phyloP scores from a whole-genome alignment of 768 basidiomycete species.

The Russula griseocarnosa region DNA sequence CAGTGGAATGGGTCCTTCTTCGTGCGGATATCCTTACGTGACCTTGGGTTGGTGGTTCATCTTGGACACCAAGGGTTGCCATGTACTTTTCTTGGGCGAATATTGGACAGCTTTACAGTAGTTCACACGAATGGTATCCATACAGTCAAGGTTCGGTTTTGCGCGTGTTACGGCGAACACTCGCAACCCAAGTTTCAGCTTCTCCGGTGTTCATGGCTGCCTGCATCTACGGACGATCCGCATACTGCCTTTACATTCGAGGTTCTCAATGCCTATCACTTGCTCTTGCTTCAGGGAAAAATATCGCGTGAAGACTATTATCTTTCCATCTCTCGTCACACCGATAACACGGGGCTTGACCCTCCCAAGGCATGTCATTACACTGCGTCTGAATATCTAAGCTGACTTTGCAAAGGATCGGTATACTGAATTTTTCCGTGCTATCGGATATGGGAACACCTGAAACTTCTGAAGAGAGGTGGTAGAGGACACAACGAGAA shows the following conservation, averaged over 20 bases:
- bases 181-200: neutral
- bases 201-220: conserved; percentile 1
- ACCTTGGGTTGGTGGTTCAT: neutral
- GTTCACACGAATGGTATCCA: neutral
- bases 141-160: neutral
- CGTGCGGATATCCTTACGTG: neutral
- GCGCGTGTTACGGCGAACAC: neutral
- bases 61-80: neutral
- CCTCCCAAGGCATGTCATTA: neutral
- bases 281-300: neutral
- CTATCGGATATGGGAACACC: neutral
- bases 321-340: neutral
- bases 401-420: neutral
- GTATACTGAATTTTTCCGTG: neutral
- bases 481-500: neutral
- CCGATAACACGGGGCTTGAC: neutral
- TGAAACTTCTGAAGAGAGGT: neutral
- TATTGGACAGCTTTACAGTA: neutral
- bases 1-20: neutral
- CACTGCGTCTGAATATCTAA: neutral
- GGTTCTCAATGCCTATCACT: neutral
- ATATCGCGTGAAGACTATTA: neutral
- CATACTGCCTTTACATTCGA: neutral
- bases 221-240: neutral
- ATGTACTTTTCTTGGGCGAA: neutral